phyloP scores from a whole-genome alignment of 495 filamentous ascomycete genomes.

The Aspergillus diversus region DNA sequence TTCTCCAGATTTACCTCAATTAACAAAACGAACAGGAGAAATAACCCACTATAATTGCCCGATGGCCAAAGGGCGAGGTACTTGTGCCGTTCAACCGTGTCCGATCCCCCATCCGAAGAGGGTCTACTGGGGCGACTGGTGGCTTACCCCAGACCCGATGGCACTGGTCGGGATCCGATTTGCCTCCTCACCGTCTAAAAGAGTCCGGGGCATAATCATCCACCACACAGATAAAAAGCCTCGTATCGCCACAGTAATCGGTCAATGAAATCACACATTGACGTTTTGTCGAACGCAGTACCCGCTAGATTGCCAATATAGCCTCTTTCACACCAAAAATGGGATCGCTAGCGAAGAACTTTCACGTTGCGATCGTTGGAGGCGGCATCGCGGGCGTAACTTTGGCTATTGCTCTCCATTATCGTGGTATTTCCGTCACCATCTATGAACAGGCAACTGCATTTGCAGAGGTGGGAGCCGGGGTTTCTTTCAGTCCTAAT shows the following conservation, averaged over 20 bases:
- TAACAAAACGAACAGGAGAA: neutral
- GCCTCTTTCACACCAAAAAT: constrained; percentile 9
- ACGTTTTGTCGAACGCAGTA: too few relatives aligned
- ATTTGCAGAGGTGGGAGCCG: constrained; percentile 64
- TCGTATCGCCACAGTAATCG: neutral
- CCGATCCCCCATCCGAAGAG: constrained; percentile 23
- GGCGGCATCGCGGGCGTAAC: constrained; percentile 44
- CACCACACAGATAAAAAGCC: neutral
- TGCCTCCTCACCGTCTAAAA: constrained; percentile 4
- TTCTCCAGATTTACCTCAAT: neutral
- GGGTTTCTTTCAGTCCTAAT: constrained; percentile 64
- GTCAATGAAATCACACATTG: too few relatives aligned
- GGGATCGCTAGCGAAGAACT: constrained; percentile 21
- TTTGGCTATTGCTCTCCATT: constrained; percentile 38
- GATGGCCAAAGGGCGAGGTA: constrained; percentile 6
- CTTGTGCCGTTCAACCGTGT: constrained; percentile 9
- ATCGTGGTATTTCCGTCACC: constrained; percentile 43
- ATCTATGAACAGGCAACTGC: constrained; percentile 56
- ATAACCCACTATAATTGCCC: neutral
- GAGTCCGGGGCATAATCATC: neutral
- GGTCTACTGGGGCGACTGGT: constrained; percentile 22
- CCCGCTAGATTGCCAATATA: neutral
- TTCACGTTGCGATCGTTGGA: constrained; percentile 44
- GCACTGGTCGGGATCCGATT: constrained; percentile 22
- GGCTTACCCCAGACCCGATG: constrained; percentile 25